Percentiles rank a stretch among this genome's conserved stretches.
These are phyloP conservation scores for Neurospora pannonica DNA, from an alignment of 495 filamentous ascomycete genomes.

Conservation along the genomic window DNA sequence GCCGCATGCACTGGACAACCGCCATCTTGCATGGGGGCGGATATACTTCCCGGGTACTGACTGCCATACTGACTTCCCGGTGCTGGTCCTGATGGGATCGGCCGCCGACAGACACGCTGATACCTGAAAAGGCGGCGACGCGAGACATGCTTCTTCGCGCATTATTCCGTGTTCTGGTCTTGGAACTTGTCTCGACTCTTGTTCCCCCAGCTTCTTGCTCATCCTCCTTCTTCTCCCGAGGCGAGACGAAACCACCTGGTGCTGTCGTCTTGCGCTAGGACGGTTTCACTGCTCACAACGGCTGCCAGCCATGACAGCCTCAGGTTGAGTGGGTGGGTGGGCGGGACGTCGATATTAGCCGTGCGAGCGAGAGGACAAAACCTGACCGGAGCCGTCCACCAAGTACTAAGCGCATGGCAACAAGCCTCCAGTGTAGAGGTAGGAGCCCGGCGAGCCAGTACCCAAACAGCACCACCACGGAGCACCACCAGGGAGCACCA, in stretches of 20 bases:
- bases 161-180: neutral
- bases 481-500: neutral
- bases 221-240: neutral
- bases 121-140: neutral
- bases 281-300: neutral
- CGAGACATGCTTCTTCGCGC: neutral
- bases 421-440: neutral
- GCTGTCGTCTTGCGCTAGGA: neutral
- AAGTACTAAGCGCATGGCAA: neutral
- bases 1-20: neutral
- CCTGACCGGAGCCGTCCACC: neutral
- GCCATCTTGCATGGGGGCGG: neutral
- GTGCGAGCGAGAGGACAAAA: neutral
- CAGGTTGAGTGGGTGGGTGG: neutral
- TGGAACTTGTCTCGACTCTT: neutral
- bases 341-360: neutral
- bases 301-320: neutral
- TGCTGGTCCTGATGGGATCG: neutral
- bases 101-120: neutral
- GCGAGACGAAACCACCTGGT: neutral
- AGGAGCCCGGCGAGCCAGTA: neutral
- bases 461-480: neutral
- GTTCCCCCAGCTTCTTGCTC: neutral
- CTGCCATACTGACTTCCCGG: neutral
- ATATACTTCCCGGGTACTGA: neutral